Conservation (phyloP, 805 yeast genomes). For the Pichia thaimueangensis region DNA sequence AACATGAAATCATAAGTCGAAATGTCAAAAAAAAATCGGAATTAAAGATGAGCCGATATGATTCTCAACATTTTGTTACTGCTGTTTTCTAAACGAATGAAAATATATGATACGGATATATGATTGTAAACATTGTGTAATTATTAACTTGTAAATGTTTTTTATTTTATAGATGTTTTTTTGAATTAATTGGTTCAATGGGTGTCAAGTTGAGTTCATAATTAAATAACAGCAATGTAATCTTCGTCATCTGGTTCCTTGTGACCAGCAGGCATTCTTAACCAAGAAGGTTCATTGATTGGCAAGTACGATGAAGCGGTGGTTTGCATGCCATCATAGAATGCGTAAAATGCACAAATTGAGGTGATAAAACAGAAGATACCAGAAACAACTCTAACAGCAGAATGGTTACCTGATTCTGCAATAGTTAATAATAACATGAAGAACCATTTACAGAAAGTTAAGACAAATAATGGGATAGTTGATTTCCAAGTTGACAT, state of each 20-base stretch:
- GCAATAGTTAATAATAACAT: constrained; percentile 37
- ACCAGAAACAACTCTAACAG: constrained; percentile 36
- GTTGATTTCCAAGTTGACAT: constrained; percentile 40
- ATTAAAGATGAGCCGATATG: no score
- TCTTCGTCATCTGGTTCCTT: constrained; percentile 17
- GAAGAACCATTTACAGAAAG: constrained; percentile 37
- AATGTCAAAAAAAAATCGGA: no score
- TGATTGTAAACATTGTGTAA: no score
- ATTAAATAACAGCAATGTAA: constrained; percentile 7
- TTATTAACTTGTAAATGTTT: no score
- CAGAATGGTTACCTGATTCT: constrained; percentile 31
- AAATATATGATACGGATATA: no score
- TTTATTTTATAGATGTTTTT: no score
- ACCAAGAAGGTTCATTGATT: constrained; percentile 24
- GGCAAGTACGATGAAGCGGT: constrained; percentile 23
- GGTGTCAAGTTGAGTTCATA: not conserved
- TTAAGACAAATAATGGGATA: constrained; percentile 31
- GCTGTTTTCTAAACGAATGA: no score
- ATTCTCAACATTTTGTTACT: no score
- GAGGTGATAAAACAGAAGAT: constrained; percentile 37
- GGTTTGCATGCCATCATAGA: constrained; percentile 35
- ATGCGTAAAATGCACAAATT: constrained; percentile 37
- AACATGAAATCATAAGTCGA: not conserved
- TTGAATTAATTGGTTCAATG: no score
- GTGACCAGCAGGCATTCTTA: constrained; percentile 26